These are phyloP conservation scores for Plectosphaerella cucumerina DNA, from an alignment of 2,329 filamentous ascomycete genomes.

Conservation along the genomic window DNA sequence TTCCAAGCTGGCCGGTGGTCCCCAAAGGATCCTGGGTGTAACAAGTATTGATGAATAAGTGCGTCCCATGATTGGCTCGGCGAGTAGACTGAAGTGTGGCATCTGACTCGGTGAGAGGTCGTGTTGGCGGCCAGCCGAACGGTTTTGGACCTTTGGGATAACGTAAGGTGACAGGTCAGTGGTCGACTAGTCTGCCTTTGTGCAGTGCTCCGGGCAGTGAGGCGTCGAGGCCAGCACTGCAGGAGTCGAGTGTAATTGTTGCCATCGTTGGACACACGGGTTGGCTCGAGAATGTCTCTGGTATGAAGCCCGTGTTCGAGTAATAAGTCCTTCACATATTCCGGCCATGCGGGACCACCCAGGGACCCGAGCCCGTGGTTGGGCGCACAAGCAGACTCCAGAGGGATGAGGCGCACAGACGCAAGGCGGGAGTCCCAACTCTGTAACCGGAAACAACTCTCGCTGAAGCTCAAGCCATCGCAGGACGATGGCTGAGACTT, in stretches of 20 bases:
- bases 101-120: background rate
- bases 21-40: no score
- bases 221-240: no score
- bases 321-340: background rate
- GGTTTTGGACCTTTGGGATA: no score
- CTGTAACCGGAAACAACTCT: background rate
- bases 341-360: background rate
- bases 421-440: background rate
- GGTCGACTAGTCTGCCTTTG: no score
- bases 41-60: background rate
- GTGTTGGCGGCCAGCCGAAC: no score
- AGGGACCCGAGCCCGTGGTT: background rate
- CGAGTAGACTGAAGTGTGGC: background rate
- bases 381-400: background rate
- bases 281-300: no score
- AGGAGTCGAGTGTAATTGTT: no score
- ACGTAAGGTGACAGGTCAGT: no score
- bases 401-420: background rate
- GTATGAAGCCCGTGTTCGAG: no score
- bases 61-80: background rate
- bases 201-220: no score
- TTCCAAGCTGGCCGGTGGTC: no score
- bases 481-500: background rate
- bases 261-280: no score
- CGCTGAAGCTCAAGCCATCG: background rate